Evolutionary conservation across 352 stramenopile genomes (phyloP).

Genomic region (Phytopythium sindhum): DNA sequence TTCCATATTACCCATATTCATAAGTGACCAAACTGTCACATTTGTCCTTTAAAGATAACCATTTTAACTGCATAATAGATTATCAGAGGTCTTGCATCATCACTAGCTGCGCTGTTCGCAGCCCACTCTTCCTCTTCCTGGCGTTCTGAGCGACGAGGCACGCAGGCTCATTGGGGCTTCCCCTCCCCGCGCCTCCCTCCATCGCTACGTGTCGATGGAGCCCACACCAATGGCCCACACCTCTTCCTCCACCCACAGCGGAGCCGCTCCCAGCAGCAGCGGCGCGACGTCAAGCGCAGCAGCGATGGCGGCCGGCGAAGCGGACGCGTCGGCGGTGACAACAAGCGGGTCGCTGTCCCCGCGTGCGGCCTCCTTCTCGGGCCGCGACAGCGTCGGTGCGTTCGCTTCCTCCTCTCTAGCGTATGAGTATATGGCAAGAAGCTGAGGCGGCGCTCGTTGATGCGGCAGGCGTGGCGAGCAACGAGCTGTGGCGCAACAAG

Average conservation of each 20-base stretch:
- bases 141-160: constrained; percentile 4
- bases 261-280: not conserved
- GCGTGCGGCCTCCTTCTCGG: constrained; percentile 5
- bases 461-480: constrained; percentile 20
- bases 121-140: not conserved
- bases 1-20: too few relatives aligned
- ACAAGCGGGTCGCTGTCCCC: not conserved
- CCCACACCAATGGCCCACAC: not conserved
- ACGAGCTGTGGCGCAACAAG: constrained; percentile 60
- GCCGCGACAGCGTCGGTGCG: constrained; percentile 2
- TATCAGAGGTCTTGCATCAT: not conserved
- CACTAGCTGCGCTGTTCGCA: not conserved
- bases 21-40: too few relatives aligned
- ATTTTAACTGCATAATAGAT: not conserved
- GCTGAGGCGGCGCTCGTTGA: not conserved
- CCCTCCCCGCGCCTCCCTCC: too few relatives aligned
- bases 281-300: not conserved
- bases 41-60: not conserved
- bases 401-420: not conserved
- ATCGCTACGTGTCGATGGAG: not conserved
- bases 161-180: not conserved
- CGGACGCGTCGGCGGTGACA: too few relatives aligned
- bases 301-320: not conserved
- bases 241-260: not conserved
- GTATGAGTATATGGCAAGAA: not conserved